Conservation (phyloP, 345 rosid genomes). For the Hevea brasiliensis region DNA sequence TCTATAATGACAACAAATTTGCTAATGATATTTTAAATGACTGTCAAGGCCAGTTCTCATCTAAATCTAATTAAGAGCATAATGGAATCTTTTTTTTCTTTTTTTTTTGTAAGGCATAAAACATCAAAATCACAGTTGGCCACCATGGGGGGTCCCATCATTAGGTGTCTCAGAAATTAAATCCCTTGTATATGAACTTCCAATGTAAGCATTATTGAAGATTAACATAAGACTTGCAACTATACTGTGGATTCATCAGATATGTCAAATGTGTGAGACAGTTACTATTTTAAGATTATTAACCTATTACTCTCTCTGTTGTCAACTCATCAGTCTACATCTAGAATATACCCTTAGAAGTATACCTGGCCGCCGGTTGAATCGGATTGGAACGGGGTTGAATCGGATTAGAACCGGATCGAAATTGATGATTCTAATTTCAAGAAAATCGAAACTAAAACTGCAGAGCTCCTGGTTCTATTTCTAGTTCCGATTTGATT, state of each 20-base stretch:
- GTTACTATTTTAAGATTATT: neutral
- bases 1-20: neutral
- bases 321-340: neutral
- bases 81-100: slow-evolving; percentile 25
- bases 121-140: slow-evolving; percentile 12
- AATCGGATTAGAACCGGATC: too few species aligned
- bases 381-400: too few species aligned
- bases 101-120: too few species aligned
- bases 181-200: neutral
- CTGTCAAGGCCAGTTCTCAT: neutral
- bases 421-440: too few species aligned
- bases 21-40: slow-evolving; percentile 7
- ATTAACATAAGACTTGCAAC: neutral
- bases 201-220: neutral
- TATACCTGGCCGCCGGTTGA: too few species aligned
- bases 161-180: slow-evolving; percentile 15
- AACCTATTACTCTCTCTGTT: neutral
- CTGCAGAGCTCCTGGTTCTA: too few species aligned
- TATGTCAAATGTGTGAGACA: neutral
- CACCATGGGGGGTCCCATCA: slow-evolving; percentile 22
- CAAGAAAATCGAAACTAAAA: too few species aligned
- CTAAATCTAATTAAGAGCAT: slow-evolving; percentile 1
- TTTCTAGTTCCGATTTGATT: too few species aligned
- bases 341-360: neutral
- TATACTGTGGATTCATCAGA: neutral